Evolutionary conservation across 2,329 filamentous ascomycete species (phyloP), one percentile per base, ranked within the genome.

Genomic region (Ustilaginoidea virens): DNA sequence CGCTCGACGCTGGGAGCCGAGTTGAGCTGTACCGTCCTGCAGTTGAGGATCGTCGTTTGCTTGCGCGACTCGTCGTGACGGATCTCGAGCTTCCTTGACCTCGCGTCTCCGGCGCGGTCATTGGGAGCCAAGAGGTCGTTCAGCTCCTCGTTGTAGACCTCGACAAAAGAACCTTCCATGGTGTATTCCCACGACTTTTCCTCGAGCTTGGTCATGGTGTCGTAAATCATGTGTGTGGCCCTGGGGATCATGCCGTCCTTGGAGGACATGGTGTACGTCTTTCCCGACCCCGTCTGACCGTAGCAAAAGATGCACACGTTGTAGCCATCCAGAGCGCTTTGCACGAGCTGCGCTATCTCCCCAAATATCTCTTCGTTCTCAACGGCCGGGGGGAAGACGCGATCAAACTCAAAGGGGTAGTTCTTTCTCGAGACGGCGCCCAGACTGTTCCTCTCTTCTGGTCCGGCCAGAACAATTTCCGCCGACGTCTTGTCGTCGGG

Each of bases 281-380:
- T 98, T 35, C 90, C 90, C 12, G 86, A 90, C 4, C 90, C 90
- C 0, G 90, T 98, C 53, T 98, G 90, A 24, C 90, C 90, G 47
- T 98, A 98, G 48, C 86, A 94, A 57, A 98, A 93, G 37, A 98
- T 96, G 54, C 87, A 96, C 29, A 98, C 90, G 42, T 96, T 98
- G 60, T 93, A 98, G 1, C 90, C 90, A 46, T 98, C 90, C 22
- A 98, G 65, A 0, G 92, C 90, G 41, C 82, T 92, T 54, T 98
- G 90, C 1, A 98, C 86, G 19, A 98, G 69, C 49, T 98, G 90
- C 32, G 83, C 92, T 47, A 96, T 96, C 49, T 98, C 90, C 31
- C 81, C 82, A 48, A 98, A 98, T 1, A 98, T 76, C 39, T 92
- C 79, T 12, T 72, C 64, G 47, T 98, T 98, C 40, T 77, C 69